Conservation (phyloP, 306 rosid species). For the Vicia sativa region DNA sequence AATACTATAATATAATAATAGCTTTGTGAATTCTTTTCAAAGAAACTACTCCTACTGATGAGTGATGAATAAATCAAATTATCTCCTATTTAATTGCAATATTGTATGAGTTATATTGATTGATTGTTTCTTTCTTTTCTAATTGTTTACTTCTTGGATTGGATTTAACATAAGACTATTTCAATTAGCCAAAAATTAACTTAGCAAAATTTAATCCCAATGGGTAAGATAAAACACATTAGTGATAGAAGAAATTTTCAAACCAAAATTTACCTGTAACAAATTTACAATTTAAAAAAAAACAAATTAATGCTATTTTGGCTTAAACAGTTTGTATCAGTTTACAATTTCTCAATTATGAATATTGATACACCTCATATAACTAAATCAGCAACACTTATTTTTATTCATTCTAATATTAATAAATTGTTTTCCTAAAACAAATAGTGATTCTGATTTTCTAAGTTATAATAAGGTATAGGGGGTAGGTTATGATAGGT, state of each 20-base stretch:
- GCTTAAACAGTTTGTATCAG: not conserved
- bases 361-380: not conserved
- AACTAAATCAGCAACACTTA: not conserved
- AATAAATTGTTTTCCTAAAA: not conserved
- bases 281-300: slow-evolving; percentile 25
- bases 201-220: slow-evolving; percentile 25
- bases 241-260: slow-evolving; percentile 37
- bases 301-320: slow-evolving; percentile 11
- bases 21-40: slow-evolving; percentile 34
- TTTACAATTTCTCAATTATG: not conserved
- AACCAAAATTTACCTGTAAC: slow-evolving; percentile 34
- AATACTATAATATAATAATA: slow-evolving; percentile 41
- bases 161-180: slow-evolving; percentile 37
- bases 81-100: slow-evolving; percentile 41
- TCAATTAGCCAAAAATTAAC: slow-evolving; percentile 42
- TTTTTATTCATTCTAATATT: not conserved
- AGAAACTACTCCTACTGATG: slow-evolving; percentile 12
- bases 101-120: slow-evolving; percentile 38
- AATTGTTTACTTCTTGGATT: slow-evolving; percentile 2
- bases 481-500: no score
- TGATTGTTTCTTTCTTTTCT: slow-evolving; percentile 39
- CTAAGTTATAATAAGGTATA: not conserved
- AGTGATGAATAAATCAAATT: slow-evolving; percentile 43
- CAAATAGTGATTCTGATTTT: not conserved
- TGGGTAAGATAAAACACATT: not conserved